Percentiles rank a stretch among this genome's conserved stretches.
Evolutionary conservation across 352 stramenopile genomes (phyloP).

Genomic region (Halophytophthora polymorphica): DNA sequence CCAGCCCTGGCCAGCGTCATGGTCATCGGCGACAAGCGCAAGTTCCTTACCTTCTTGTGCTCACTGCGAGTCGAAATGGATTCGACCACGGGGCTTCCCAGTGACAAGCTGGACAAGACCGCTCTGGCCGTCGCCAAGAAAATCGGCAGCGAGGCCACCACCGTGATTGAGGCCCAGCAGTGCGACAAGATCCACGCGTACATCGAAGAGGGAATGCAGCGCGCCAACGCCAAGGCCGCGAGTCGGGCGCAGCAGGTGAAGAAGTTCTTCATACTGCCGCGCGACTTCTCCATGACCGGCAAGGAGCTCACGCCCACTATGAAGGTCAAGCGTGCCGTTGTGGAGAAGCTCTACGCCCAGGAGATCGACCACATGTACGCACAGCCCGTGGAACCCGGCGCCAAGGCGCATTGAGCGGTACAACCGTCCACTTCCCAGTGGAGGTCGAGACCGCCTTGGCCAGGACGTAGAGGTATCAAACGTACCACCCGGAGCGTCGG

Average conservation of each 20-base stretch:
- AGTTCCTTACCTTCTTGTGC: constrained; percentile 84
- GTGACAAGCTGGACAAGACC: constrained; percentile 53
- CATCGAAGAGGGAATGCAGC: constrained; percentile 53
- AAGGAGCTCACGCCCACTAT: constrained; percentile 91
- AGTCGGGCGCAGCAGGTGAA: constrained; percentile 60
- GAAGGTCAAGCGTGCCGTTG: constrained; percentile 91
- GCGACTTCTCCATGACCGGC: constrained; percentile 77
- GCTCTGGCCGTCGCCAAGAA: constrained; percentile 43
- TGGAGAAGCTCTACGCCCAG: constrained; percentile 79
- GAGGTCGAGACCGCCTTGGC: too few species aligned
- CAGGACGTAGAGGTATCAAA: too few species aligned
- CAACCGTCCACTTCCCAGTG: too few species aligned
- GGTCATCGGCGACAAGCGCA: constrained; percentile 85
- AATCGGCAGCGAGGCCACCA: constrained; percentile 54
- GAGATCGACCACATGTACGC: constrained; percentile 86
- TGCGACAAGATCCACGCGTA: constrained; percentile 62
- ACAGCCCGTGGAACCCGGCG: too few species aligned
- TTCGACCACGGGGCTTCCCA: constrained; percentile 39
- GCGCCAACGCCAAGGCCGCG: constrained; percentile 44
- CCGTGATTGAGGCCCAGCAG: constrained; percentile 50
- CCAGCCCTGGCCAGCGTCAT: constrained; percentile 77
- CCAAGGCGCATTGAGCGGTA: too few species aligned
- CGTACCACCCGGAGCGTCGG: too few species aligned
- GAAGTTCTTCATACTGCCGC: constrained; percentile 65
- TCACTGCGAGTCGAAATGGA: constrained; percentile 63